Evolutionary conservation across 2,329 filamentous ascomycete species (phyloP).

Genomic region (Monosporascus sp.): DNA sequence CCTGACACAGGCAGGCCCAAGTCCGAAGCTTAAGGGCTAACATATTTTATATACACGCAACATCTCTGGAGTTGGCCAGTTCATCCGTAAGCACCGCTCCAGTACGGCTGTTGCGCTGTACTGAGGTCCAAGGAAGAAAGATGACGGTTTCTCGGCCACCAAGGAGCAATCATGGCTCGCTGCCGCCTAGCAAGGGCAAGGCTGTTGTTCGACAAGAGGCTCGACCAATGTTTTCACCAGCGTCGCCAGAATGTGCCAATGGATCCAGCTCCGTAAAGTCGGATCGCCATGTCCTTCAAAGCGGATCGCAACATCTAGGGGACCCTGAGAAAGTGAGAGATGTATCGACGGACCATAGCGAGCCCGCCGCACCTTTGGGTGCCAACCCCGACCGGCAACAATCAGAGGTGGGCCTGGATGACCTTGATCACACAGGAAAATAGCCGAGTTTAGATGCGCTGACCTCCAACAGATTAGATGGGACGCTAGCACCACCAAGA

Average conservation of each 20-base stretch:
- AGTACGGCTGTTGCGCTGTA: not conserved
- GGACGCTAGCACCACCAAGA: not conserved
- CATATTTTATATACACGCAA: no score
- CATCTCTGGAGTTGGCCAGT: not conserved
- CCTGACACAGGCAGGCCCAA: no score
- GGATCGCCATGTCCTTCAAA: not conserved
- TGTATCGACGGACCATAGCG: not conserved
- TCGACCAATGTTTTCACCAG: not conserved
- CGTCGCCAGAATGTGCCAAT: not conserved
- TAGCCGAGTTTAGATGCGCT: not conserved
- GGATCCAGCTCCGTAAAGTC: not conserved
- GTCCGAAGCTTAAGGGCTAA: no score
- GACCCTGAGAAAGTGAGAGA: not conserved
- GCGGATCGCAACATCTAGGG: not conserved
- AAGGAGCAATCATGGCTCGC: not conserved
- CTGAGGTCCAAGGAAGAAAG: not conserved
- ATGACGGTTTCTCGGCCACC: not conserved
- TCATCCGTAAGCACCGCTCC: not conserved
- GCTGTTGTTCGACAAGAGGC: not conserved
- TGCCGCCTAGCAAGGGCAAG: not conserved
- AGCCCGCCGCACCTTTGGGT: no score
- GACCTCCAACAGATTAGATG: not conserved
- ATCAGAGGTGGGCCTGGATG: not conserved
- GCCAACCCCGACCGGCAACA: not conserved
- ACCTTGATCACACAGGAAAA: not conserved